phyloP scores from a whole-genome alignment of 1,139 yeast species.

The Yamadazyma dushanensis region DNA sequence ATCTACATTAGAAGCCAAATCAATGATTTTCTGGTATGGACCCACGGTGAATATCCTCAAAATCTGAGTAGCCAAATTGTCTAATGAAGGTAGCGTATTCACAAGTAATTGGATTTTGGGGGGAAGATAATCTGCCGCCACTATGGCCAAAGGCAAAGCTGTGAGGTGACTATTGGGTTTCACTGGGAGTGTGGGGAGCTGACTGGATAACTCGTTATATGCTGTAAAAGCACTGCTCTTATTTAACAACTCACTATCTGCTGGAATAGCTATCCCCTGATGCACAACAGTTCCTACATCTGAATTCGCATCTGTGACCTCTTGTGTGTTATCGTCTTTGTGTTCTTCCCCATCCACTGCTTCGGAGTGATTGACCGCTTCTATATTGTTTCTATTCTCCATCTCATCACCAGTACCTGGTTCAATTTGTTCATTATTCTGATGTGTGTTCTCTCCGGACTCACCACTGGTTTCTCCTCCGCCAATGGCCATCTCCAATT shows the following conservation, averaged over 20 bases:
- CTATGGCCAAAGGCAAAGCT: slow-evolving; percentile 56
- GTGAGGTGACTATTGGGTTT: slow-evolving; percentile 55
- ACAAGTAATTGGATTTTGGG: slow-evolving; percentile 61
- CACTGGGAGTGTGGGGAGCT: slow-evolving; percentile 38
- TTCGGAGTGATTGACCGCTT: not conserved
- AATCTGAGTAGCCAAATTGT: slow-evolving; percentile 73
- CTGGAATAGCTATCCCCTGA: slow-evolving; percentile 34
- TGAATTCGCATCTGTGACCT: not conserved
- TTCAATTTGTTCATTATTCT: not conserved
- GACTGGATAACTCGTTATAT: slow-evolving; percentile 42
- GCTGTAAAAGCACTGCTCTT: slow-evolving; percentile 46
- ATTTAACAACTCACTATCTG: slow-evolving; percentile 44
- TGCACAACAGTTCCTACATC: slow-evolving; percentile 14
- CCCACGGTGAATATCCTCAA: slow-evolving; percentile 66
- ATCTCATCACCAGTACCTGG: not conserved
- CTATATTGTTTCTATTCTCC: not conserved
- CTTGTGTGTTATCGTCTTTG: not conserved
- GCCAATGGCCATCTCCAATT: slow-evolving; percentile 11
- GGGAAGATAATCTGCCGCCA: slow-evolving; percentile 57
- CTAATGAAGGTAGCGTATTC: slow-evolving; percentile 70
- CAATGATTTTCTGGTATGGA: slow-evolving; percentile 72
- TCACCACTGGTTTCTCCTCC: not conserved
- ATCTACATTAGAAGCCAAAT: slow-evolving; percentile 70
- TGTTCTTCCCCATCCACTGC: not conserved
- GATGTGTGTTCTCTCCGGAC: not conserved